Evolutionary conservation across 768 basidiomycete species (phyloP).

Genomic region (Cubamyces sp.): DNA sequence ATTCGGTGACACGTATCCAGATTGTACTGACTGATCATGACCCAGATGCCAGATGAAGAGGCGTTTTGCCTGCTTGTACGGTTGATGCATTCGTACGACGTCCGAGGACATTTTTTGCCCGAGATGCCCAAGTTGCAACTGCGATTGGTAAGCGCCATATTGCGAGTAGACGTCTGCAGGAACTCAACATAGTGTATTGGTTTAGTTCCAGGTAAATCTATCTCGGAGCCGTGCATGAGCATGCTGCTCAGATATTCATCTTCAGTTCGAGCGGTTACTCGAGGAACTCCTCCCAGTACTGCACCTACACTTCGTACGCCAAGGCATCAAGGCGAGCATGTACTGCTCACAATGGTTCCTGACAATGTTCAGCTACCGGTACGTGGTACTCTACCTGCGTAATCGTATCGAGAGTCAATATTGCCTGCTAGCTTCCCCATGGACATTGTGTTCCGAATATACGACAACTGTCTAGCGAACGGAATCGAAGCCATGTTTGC

Average conservation of each 20-base stretch:
- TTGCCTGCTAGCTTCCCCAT: slow-evolving; percentile 75
- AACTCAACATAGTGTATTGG: not conserved
- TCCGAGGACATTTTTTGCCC: slow-evolving; percentile 96
- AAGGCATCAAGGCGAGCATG: slow-evolving; percentile 98
- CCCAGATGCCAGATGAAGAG: slow-evolving; percentile 98
- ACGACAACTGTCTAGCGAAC: slow-evolving; percentile 94
- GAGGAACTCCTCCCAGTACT: slow-evolving; percentile 93
- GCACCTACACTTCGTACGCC: slow-evolving; percentile 90
- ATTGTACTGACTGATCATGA: not conserved
- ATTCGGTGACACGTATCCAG: not conserved
- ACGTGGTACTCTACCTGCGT: slow-evolving; percentile 28
- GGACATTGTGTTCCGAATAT: slow-evolving; percentile 93
- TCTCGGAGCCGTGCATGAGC: not conserved
- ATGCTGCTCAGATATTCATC: too few species aligned
- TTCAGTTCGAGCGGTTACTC: slow-evolving; percentile 88
- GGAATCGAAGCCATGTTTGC: slow-evolving; percentile 98
- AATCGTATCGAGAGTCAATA: too few species aligned
- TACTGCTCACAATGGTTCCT: slow-evolving; percentile 99
- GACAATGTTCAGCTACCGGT: slow-evolving; percentile 96
- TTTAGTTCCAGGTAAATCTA: slow-evolving; percentile 60
- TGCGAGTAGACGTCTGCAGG: too few species aligned
- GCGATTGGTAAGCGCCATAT: slow-evolving; percentile 60
- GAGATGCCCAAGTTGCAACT: slow-evolving; percentile 98
- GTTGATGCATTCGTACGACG: slow-evolving; percentile 94
- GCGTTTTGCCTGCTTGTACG: slow-evolving; percentile 95